Percentiles rank a stretch among this genome's conserved stretches.
phyloP scores from a whole-genome alignment of 2,329 filamentous ascomycete genomes.

The Tothia fuscella region DNA sequence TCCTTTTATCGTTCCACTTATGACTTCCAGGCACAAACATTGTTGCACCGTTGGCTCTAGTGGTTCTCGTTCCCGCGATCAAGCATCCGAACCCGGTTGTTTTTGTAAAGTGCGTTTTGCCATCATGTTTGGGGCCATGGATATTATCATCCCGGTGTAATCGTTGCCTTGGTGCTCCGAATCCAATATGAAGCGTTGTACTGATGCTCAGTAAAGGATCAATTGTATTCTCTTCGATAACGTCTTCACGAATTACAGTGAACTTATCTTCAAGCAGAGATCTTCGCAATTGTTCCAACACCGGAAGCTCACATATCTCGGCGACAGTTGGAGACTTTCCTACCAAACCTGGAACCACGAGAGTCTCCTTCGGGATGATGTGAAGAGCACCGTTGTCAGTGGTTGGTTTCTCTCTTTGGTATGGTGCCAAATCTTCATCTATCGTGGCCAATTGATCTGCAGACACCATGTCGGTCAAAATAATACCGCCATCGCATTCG shows the following conservation, averaged over 20 bases:
- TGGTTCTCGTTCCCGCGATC: constrained; percentile 20
- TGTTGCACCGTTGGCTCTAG: constrained; percentile 22
- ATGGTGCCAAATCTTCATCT: constrained; percentile 15
- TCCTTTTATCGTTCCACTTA: constrained; percentile 20
- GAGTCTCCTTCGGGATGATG: constrained; percentile 18
- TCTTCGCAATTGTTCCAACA: constrained; percentile 18
- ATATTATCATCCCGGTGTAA: constrained; percentile 24
- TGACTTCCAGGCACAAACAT: constrained; percentile 24
- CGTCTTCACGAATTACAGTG: constrained; percentile 16
- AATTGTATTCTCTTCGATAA: constrained; percentile 12
- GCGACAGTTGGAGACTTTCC: constrained; percentile 20
- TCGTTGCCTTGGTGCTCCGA: constrained; percentile 20
- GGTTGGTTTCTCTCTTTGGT: constrained; percentile 6
- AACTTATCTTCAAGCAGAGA: constrained; percentile 18
- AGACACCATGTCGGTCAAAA: constrained; percentile 20
- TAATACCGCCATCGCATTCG: constrained; percentile 23
- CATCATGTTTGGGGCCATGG: constrained; percentile 16
- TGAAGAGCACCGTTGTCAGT: constrained; percentile 13
- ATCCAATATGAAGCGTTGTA: constrained; percentile 20
- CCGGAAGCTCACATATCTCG: constrained; percentile 15
- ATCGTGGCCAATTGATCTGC: constrained; percentile 17
- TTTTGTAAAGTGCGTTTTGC: not conserved
- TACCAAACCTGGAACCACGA: constrained; percentile 19
- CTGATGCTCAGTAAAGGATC: constrained; percentile 19
- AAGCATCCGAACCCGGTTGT: constrained; percentile 19